Evolutionary conservation across 1,139 yeast genomes (phyloP).

Genomic region (Scheffersomyces illinoinensis): DNA sequence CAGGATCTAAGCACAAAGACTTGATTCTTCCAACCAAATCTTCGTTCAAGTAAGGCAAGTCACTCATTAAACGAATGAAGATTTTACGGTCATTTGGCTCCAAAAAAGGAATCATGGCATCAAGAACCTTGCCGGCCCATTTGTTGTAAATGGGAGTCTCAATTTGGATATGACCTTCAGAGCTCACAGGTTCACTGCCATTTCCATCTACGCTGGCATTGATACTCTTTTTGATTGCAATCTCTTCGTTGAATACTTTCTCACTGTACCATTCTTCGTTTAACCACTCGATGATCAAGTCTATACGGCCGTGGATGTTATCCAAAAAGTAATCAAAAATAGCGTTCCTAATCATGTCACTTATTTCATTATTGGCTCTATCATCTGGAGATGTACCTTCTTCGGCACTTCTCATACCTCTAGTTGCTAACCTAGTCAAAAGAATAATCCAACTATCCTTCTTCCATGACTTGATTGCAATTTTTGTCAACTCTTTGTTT

Average conservation of each 20-base stretch:
- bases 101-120: constrained; percentile 78
- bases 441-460: constrained; percentile 76
- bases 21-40: constrained; percentile 63
- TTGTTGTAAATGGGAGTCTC: constrained; percentile 53
- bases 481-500: constrained; percentile 45
- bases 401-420: constrained; percentile 57
- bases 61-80: constrained; percentile 81
- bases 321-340: constrained; percentile 73
- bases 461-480: constrained; percentile 65
- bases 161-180: constrained; percentile 14
- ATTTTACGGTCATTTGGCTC: constrained; percentile 78
- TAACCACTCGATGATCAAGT: constrained; percentile 86
- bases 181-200: constrained; percentile 8
- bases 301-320: constrained; percentile 72
- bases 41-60: constrained; percentile 72
- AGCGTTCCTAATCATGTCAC: constrained; percentile 66
- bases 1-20: constrained; percentile 84
- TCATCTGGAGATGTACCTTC: constrained; percentile 14
- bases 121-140: constrained; percentile 76
- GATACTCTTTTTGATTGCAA: constrained; percentile 14
- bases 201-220: constrained; percentile 15
- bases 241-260: constrained; percentile 41
- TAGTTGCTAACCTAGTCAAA: constrained; percentile 74
- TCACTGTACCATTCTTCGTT: constrained; percentile 95
- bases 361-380: constrained; percentile 36